Percentiles rank a stretch among this genome's conserved stretches.
Conservation (phyloP, 768 basidiomycete genomes). For the Pholiota conissans region DNA sequence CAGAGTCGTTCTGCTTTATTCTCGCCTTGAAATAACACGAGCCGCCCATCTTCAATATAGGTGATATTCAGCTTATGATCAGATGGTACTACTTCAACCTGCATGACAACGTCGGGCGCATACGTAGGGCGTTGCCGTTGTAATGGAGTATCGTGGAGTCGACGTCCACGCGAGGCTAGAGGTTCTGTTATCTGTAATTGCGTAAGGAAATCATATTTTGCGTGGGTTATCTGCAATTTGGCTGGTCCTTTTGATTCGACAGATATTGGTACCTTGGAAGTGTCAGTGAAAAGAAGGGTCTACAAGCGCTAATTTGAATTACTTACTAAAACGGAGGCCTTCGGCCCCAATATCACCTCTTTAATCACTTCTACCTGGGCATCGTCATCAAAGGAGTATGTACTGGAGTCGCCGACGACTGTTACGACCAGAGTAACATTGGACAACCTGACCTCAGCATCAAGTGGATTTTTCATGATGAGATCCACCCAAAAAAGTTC, state of each 20-base stretch:
- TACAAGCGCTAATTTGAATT: background rate
- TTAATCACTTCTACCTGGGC: conserved; percentile 61
- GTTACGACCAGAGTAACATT: conserved; percentile 57
- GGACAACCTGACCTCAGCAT: conserved; percentile 69
- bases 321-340: conserved; percentile 66
- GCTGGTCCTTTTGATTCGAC: conserved; percentile 53
- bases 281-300: background rate
- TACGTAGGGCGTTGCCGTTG: conserved; percentile 73
- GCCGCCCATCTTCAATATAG: conserved; percentile 52
- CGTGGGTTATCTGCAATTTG: conserved; percentile 55
- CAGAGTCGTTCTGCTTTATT: conserved; percentile 50
- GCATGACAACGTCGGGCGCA: conserved; percentile 63
- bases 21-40: conserved; percentile 71
- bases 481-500: conserved; percentile 82
- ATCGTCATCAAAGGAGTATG: conserved; percentile 33
- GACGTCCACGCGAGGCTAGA: conserved; percentile 66
- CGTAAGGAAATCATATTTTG: conserved; percentile 70
- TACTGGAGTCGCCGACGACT: conserved; percentile 33
- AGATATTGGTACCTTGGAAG: conserved; percentile 57
- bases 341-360: conserved; percentile 60
- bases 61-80: conserved; percentile 62
- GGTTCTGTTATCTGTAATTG: conserved; percentile 69
- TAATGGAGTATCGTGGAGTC: conserved; percentile 72
- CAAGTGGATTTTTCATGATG: conserved; percentile 67
- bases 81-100: conserved; percentile 61